Base-by-base conservation (phyloP, 352 stramenopile genomes). In the Phytopythium mirpurense region DNA sequence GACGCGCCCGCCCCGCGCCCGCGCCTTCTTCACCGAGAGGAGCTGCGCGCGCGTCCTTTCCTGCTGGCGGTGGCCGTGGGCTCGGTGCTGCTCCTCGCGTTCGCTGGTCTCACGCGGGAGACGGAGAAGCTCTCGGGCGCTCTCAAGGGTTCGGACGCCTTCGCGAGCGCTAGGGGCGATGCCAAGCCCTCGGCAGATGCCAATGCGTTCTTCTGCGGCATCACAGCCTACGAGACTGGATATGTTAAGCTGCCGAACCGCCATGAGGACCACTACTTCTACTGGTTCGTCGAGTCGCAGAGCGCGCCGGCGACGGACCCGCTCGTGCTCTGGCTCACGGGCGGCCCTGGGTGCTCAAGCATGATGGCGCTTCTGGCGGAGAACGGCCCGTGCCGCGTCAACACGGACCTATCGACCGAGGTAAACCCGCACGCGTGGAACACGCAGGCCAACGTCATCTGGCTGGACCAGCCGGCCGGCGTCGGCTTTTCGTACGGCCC, bases 341-440 rank as follows among this genome's bases (percentile, higher is more conserved):
- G 76, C 18, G 79, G 79, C 14, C 79, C 76, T 5, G 79, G 79
- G 1, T 85, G 70, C 52, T 85, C 72, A 36, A 83, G 69, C 51
- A 76, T 86, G 62, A 67, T 71, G 60, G 66, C 72, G 4, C 55
- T 85, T 14, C 51, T 90, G 42, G 53, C 60, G 10, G 79, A 90
- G 49, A 88, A 88, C 52, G 79, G 79, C 29, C 79, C 79, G n/a
- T 88, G 77, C 43, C 52, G 59, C 18, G 60, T 90, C 0, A 58
- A 82, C 9, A 43, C 70, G 0, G 65, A 86, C 52, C 55, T 78
- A 42, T 67, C 65, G 31, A 84, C 70, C 5, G 59, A 60, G 38
- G 45, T 52, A 0, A 90, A 92, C 45, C 62, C 64, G 24, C 72
- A 80, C 58, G 73, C 72, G 40, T 92, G 82, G 82, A 89, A 79